Base-by-base conservation (phyloP, 805 yeast genomes). In the Yamadazyma olivae region DNA sequence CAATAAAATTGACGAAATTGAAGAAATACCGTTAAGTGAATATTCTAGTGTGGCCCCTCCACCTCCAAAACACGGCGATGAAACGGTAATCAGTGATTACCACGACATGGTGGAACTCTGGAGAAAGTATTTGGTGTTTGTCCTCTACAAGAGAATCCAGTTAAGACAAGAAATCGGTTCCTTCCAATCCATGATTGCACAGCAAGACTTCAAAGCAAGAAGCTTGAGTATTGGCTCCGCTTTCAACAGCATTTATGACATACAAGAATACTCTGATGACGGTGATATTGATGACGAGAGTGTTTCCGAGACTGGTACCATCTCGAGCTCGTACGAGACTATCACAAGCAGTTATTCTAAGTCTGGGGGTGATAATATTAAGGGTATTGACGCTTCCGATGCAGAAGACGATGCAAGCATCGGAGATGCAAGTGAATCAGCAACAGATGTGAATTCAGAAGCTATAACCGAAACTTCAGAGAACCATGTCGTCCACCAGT, bases 151-250 rank as follows among this genome's bases (percentile, higher is more conserved):
- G 45, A 43, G 74, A 19, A 65, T 67, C 31, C 57, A 58, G 38
- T 50, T 67, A 33, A 50, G 72, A 29, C 71, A 65, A 41, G 74
- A 67, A 38, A 64, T 67, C 38, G 50, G 45, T 20, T 40, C 55
- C 33, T 67, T 57, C 53, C 67, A 64, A 41, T 28, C 46, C 6
- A 45, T 50, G 30, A 34, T 51, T 13, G 37, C 43, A 10, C 43
- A 30, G 7, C 43, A 41, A 30, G 48, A 43, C 12, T 17, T 32
- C 16, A 36, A 30, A 13, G 6, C 40, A 9, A 21, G 43, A 12
- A 36, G 35, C 12, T 18, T 31, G 16, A 37, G 44, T 23, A 13
- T 33, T 9, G 35, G 33, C 12, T 30, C 38, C 4, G 35, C 34
- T 4, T 26, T 36, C 21, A 36, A 30, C 16, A 36, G 41, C 17